Evolutionary conservation across 208 protist genomes (phyloP).

Genomic region (Wallacemonas collosoma): DNA sequence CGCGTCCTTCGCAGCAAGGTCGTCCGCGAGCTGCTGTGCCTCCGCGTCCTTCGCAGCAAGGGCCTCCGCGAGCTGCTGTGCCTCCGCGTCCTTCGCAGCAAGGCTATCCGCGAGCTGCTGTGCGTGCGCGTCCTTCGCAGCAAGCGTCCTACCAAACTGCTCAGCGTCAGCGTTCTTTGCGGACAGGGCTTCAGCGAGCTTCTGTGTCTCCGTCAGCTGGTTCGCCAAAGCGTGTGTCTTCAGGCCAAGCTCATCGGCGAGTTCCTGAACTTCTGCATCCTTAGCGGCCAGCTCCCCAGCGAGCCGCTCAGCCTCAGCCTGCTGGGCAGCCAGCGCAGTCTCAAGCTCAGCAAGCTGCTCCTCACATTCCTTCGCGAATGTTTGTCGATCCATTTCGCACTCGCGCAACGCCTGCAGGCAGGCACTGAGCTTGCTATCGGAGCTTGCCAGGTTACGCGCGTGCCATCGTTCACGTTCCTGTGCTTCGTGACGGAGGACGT

Average conservation of each 20-base stretch:
- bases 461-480: neutral
- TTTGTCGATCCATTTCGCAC: conserved; percentile 9
- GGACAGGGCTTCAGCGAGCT: conserved; percentile 4
- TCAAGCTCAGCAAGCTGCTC: conserved; percentile 13
- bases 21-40: too few species aligned
- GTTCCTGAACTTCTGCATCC: conserved; percentile 14
- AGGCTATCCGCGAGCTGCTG: neutral
- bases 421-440: neutral
- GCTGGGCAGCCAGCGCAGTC: conserved; percentile 19
- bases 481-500: neutral
- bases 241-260: neutral
- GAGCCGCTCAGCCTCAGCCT: conserved; percentile 6
- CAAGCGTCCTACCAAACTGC: neutral
- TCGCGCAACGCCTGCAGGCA: conserved; percentile 13
- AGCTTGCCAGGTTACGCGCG: neutral
- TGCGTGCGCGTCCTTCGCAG: neutral
- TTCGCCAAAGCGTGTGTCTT: too few species aligned
- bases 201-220: neutral
- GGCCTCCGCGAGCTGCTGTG: conserved; percentile 2
- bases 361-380: neutral
- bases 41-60: too few species aligned
- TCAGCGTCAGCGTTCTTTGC: neutral
- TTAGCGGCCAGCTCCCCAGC: conserved; percentile 12
- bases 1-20: too few species aligned
- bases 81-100: neutral